A percentile compares a stretch with the other conserved stretches of the same genome.
Evolutionary conservation across 805 yeast genomes (phyloP).

Genomic region (Yamadazyma kitorensis): DNA sequence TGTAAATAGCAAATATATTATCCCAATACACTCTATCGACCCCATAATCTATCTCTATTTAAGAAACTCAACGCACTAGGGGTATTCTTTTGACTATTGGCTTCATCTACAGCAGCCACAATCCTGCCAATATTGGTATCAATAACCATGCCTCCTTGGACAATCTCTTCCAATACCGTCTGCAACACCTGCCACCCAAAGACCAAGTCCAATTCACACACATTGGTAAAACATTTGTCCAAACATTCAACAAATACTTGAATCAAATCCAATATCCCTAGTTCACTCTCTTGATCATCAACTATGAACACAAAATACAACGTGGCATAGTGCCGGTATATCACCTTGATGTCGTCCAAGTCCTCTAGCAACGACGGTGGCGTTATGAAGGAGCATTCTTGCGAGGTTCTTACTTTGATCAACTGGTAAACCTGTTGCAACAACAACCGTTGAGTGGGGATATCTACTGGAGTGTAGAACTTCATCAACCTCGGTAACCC

Average conservation of each 20-base stretch:
- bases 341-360: constrained; percentile 76
- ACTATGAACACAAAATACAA: constrained; percentile 94
- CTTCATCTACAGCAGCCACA: constrained; percentile 79
- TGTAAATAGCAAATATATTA: neutral
- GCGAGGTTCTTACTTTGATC: constrained; percentile 64
- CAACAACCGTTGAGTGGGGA: constrained; percentile 75
- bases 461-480: constrained; percentile 89
- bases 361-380: constrained; percentile 80
- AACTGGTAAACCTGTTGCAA: constrained; percentile 80
- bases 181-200: constrained; percentile 98
- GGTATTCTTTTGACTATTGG: constrained; percentile 48
- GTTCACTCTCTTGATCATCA: constrained; percentile 92
- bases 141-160: constrained; percentile 97
- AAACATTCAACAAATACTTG: constrained; percentile 96
- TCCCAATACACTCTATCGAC: neutral
- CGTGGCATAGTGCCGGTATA: constrained; percentile 92
- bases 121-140: constrained; percentile 83
- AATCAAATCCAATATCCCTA: constrained; percentile 89
- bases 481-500: constrained; percentile 87
- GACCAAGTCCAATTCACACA: constrained; percentile 93
- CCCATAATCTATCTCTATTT: constrained; percentile 2
- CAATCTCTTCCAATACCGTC: constrained; percentile 85
- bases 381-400: constrained; percentile 85
- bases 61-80: constrained; percentile 16
- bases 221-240: constrained; percentile 89